A percentile compares a stretch with the other conserved stretches of the same genome.
phyloP scores from a whole-genome alignment of 208 protist species.

The Leishmania tropica region DNA sequence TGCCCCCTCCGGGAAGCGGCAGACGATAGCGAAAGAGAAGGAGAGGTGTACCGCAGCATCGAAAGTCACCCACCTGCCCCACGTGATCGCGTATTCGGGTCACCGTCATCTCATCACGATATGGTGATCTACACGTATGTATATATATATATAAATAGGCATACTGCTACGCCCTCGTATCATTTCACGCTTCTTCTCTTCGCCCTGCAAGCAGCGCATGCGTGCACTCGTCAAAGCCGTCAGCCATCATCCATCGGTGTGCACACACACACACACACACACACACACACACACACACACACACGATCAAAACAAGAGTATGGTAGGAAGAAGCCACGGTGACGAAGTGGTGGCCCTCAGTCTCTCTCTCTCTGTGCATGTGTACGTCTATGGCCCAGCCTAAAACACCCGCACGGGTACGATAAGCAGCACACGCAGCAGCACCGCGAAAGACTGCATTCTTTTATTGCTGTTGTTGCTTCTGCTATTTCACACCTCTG shows the following conservation, averaged over 20 bases:
- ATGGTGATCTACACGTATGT: too few relatives aligned
- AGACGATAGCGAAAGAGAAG: background rate
- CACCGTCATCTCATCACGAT: too few relatives aligned
- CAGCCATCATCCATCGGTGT: background rate
- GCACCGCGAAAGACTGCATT: background rate
- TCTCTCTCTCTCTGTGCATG: background rate
- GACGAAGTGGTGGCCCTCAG: background rate
- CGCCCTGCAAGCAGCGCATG: background rate
- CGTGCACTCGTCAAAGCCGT: background rate
- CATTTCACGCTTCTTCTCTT: slow-evolving; percentile 6
- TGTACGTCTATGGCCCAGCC: background rate
- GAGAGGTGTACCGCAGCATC: background rate
- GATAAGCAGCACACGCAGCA: background rate
- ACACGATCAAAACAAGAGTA: background rate
- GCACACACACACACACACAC: background rate
- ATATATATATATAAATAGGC: too few relatives aligned
- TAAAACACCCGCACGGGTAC: background rate
- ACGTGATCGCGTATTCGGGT: too few relatives aligned
- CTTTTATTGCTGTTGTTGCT: background rate
- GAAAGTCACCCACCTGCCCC: background rate
- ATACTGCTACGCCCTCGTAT: too few relatives aligned
- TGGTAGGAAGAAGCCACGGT: background rate
- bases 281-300: background rate
- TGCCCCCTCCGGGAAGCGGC: background rate
- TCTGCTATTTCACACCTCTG: background rate